A percentile compares a stretch with the other conserved stretches of the same genome.
Conservation (phyloP, 2,329 filamentous ascomycete species). For the Pyrenochaeta sp. region DNA sequence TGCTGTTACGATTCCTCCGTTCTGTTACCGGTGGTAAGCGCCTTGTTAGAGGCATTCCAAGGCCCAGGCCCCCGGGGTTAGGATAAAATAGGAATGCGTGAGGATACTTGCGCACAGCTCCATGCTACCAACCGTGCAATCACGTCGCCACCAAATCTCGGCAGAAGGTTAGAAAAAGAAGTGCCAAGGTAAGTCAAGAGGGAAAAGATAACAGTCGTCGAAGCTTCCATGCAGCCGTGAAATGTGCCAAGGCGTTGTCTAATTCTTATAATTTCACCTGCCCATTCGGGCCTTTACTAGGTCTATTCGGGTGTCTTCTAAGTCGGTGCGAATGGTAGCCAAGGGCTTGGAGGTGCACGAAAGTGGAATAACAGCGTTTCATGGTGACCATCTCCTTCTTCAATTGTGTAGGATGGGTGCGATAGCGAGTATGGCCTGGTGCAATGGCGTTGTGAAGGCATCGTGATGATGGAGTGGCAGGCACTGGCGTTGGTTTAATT, state of each 20-base stretch:
- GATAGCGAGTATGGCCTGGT: conserved; percentile 12
- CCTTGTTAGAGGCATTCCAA: conserved; percentile 23
- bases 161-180: conserved; percentile 28
- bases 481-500: not conserved
- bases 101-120: conserved; percentile 19
- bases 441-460: not conserved
- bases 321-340: conserved; percentile 16
- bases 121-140: conserved; percentile 11
- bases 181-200: conserved; percentile 31
- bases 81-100: conserved; percentile 32
- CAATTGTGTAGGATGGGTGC: conserved; percentile 13
- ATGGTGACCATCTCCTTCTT: conserved; percentile 15
- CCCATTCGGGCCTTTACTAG: not conserved
- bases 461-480: not conserved
- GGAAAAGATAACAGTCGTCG: conserved; percentile 26
- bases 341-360: conserved; percentile 25
- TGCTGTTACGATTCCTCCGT: conserved; percentile 10
- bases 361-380: conserved; percentile 25
- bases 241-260: conserved; percentile 17
- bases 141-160: conserved; percentile 14
- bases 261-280: not conserved
- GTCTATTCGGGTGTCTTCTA: not conserved
- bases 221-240: conserved; percentile 20
- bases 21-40: conserved; percentile 29
- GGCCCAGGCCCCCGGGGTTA: conserved; percentile 26